phyloP scores from a whole-genome alignment of 345 rosid genomes.

The Iberis pinnata region DNA sequence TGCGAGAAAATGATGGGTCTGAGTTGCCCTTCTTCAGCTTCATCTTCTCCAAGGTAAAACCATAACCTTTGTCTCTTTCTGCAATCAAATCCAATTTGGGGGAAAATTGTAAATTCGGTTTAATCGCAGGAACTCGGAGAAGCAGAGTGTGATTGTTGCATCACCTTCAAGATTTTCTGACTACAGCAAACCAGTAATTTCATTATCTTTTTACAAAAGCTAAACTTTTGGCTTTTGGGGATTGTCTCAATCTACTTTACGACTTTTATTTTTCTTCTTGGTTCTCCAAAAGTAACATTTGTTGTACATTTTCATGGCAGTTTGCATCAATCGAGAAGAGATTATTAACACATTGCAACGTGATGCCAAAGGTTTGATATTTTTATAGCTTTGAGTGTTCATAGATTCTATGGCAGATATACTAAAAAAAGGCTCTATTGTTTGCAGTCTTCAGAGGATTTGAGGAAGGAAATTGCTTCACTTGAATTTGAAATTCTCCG shows the following conservation, averaged over 20 bases:
- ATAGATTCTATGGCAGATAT: not conserved
- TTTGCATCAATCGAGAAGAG: constrained; percentile 26
- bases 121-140: constrained; percentile 20
- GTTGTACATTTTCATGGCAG: constrained; percentile 18
- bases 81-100: not conserved
- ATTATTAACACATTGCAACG: constrained; percentile 13
- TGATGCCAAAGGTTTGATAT: constrained; percentile 29
- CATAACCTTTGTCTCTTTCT: constrained; percentile 14
- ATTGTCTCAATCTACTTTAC: constrained; percentile 7
- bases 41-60: constrained; percentile 19
- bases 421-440: not conserved
- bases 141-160: constrained; percentile 25
- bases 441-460: constrained; percentile 54
- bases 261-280: not conserved
- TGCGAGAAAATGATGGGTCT: constrained; percentile 33
- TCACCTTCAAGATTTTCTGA: constrained; percentile 29
- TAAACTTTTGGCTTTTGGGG: constrained; percentile 13
- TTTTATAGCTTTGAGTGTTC: constrained; percentile 11
- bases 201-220: constrained; percentile 1
- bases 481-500: constrained; percentile 65
- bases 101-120: not conserved
- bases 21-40: constrained; percentile 7
- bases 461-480: constrained; percentile 62
- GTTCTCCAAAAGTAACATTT: too few relatives aligned
- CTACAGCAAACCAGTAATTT: constrained; percentile 20